phyloP scores from a whole-genome alignment of 2,329 filamentous ascomycete species.

The Dactylellina parvicollis region DNA sequence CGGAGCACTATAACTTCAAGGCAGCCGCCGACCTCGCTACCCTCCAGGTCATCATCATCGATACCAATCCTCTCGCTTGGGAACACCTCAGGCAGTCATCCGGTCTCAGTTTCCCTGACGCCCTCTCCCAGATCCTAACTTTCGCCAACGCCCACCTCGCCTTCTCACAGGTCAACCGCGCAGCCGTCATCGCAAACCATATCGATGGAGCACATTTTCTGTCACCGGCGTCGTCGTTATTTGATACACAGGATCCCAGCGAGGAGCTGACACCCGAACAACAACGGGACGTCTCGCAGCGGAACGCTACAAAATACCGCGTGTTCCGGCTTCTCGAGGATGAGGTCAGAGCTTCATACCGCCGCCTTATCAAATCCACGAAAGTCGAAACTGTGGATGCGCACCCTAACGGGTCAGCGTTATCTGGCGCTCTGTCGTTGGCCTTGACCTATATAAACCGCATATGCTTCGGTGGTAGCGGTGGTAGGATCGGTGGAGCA shows the following conservation, averaged over 20 bases:
- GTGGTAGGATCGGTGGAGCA: constrained; percentile 55
- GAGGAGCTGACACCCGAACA: constrained; percentile 65
- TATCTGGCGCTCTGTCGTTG: constrained; percentile 89
- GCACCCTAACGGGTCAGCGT: constrained; percentile 74
- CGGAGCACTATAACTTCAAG: constrained; percentile 62
- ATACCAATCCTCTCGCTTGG: constrained; percentile 97
- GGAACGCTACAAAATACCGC: constrained; percentile 80
- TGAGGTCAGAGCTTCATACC: constrained; percentile 78
- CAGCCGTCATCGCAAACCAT: constrained; percentile 90
- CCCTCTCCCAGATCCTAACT: constrained; percentile 87
- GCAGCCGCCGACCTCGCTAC: constrained; percentile 70
- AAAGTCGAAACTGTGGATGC: constrained; percentile 71
- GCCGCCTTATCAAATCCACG: constrained; percentile 76
- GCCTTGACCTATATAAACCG: constrained; percentile 93
- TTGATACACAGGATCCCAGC: constrained; percentile 60
- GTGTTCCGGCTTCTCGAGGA: constrained; percentile 89
- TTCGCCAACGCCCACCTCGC: constrained; percentile 97
- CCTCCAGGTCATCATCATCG: constrained; percentile 87
- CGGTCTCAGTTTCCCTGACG: constrained; percentile 80
- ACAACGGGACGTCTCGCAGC: constrained; percentile 59
- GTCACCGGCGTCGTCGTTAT: constrained; percentile 70
- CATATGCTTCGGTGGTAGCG: constrained; percentile 72
- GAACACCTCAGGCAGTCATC: constrained; percentile 71
- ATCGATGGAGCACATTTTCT: constrained; percentile 87
- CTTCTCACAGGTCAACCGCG: constrained; percentile 90